phyloP scores from a whole-genome alignment of 148 eudicot genomes.

The Heliamphora exappendiculata region DNA sequence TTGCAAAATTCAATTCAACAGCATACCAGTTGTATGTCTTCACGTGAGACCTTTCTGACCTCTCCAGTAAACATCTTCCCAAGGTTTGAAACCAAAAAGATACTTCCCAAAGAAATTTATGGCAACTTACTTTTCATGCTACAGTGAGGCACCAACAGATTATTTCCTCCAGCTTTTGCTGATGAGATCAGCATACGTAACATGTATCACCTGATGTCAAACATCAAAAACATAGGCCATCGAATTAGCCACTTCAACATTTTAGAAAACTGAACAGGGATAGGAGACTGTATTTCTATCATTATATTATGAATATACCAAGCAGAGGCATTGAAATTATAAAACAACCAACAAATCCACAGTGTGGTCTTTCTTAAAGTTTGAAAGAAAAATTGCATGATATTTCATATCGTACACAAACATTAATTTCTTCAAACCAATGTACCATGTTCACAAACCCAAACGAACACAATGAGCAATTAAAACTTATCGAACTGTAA shows the following conservation, averaged over 20 bases:
- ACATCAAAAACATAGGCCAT: background rate
- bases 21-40: slow-evolving; percentile 71
- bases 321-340: background rate
- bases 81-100: background rate
- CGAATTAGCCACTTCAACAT: slow-evolving; percentile 4
- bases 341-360: background rate
- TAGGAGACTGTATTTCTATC: background rate
- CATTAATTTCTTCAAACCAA: background rate
- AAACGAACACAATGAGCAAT: background rate
- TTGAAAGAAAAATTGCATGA: too few species aligned
- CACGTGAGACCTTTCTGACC: slow-evolving; percentile 49
- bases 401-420: background rate
- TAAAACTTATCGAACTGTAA: background rate
- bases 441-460: background rate
- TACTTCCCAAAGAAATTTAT: slow-evolving; percentile 14
- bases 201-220: background rate
- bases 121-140: slow-evolving; percentile 1
- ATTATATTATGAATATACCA: background rate
- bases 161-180: slow-evolving; percentile 1
- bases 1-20: background rate
- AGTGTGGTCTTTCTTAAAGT: too few species aligned
- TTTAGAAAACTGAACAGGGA: background rate
- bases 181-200: background rate
- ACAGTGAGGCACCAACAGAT: background rate
- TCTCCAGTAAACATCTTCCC: slow-evolving; percentile 65